phyloP scores from a whole-genome alignment of 129 eudicot species.

The Heracleum sosnowskyi region DNA sequence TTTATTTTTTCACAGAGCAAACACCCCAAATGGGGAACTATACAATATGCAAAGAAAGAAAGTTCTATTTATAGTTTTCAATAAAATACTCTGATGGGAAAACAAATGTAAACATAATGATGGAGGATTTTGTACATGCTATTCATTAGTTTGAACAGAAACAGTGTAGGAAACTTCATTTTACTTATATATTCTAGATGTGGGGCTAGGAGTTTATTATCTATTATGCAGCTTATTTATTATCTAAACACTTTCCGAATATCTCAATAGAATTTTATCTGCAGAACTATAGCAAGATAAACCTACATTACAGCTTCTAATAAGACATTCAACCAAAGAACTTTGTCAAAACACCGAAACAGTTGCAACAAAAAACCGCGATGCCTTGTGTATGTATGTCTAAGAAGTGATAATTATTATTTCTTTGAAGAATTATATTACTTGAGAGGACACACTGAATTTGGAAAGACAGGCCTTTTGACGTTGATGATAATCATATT shows the following conservation, averaged over 20 bases:
- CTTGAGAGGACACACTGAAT: too few relatives aligned
- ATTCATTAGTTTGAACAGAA: background rate
- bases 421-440: too few relatives aligned
- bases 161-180: background rate
- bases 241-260: too few relatives aligned
- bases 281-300: background rate
- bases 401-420: too few relatives aligned
- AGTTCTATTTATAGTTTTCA: too few relatives aligned
- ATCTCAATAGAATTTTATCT: too few relatives aligned
- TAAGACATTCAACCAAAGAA: background rate
- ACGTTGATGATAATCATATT: background rate
- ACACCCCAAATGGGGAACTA: too few relatives aligned
- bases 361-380: background rate
- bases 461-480: background rate
- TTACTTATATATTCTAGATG: background rate
- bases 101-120: background rate
- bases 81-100: too few relatives aligned
- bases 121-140: too few relatives aligned
- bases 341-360: background rate
- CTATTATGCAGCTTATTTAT: too few relatives aligned
- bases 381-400: background rate
- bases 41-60: too few relatives aligned
- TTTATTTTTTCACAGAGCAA: too few relatives aligned
- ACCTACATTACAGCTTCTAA: background rate
- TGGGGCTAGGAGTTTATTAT: background rate